Percentiles rank a stretch among this genome's conserved stretches.
Conservation (phyloP, 2,329 filamentous ascomycete genomes). For the Xylariaceae sp. region DNA sequence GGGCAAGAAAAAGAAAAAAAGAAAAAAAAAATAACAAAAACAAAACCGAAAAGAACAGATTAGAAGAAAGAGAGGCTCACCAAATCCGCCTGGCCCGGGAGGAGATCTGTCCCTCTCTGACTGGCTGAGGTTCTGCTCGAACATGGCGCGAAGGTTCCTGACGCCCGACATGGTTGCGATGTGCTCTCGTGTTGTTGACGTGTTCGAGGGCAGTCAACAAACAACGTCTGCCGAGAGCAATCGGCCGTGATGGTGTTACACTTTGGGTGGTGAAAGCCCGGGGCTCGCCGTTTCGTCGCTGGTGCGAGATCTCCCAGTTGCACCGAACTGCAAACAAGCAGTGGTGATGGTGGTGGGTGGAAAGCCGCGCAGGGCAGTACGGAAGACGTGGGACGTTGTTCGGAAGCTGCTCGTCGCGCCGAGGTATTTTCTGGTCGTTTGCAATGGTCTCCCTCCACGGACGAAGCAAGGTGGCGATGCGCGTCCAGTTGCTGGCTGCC, state of each 20-base stretch:
- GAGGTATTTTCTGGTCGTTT: conserved; percentile 21
- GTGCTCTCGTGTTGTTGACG: conserved; percentile 42
- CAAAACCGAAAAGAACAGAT: background rate
- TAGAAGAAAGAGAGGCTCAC: conserved; percentile 34
- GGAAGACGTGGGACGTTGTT: conserved; percentile 22
- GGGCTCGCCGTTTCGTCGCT: background rate
- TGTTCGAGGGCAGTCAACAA: conserved; percentile 13
- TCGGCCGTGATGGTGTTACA: background rate
- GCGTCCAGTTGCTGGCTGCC: background rate
- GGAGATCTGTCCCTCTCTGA: conserved; percentile 65
- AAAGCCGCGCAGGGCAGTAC: background rate
- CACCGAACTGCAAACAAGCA: background rate
- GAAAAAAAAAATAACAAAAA: conserved; percentile 5
- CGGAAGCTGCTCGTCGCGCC: conserved; percentile 22
- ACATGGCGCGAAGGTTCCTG: conserved; percentile 72
- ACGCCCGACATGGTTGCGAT: conserved; percentile 58
- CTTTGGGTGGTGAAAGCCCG: background rate
- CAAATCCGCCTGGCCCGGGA: conserved; percentile 44
- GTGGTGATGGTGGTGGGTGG: background rate
- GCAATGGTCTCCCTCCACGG: background rate
- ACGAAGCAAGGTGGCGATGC: background rate
- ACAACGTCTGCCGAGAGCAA: conserved; percentile 7
- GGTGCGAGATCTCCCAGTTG: background rate
- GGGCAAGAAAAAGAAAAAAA: background rate
- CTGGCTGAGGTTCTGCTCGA: conserved; percentile 65